Evolutionary conservation across 208 protist genomes (phyloP).

Genomic region (Leishmania amazonensis): DNA sequence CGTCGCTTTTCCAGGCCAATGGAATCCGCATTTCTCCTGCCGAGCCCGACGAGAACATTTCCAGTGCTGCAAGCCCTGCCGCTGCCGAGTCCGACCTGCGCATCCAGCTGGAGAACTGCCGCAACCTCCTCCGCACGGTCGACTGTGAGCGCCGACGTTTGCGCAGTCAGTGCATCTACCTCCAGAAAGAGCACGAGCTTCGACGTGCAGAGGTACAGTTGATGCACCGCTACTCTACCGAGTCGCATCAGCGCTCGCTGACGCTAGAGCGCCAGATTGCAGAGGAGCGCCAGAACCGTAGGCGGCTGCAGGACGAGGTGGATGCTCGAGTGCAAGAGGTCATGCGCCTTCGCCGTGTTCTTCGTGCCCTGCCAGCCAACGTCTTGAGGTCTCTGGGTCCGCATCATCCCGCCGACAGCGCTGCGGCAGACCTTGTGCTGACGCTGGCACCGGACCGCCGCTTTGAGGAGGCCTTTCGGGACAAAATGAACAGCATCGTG

Average conservation of each 20-base stretch:
- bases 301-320: conserved; percentile 26
- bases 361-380: conserved; percentile 44
- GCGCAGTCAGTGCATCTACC: conserved; percentile 22
- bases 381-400: conserved; percentile 17
- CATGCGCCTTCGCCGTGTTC: conserved; percentile 50
- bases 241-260: conserved; percentile 33
- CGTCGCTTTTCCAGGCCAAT: conserved; percentile 20
- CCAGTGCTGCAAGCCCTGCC: background rate
- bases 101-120: conserved; percentile 39
- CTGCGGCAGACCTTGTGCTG: conserved; percentile 5
- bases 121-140: conserved; percentile 49
- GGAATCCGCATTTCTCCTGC: conserved; percentile 19
- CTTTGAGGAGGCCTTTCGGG: conserved; percentile 74
- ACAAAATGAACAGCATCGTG: conserved; percentile 70
- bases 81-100: conserved; percentile 17
- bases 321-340: conserved; percentile 43
- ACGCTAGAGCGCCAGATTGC: conserved; percentile 24
- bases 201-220: conserved; percentile 17
- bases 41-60: background rate
- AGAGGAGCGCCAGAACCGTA: conserved; percentile 20
- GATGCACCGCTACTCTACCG: conserved; percentile 30
- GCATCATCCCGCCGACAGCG: background rate
- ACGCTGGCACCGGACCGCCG: conserved; percentile 67
- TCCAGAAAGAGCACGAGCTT: conserved; percentile 35
- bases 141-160: conserved; percentile 62